Percentiles rank a stretch among this genome's conserved stretches.
Evolutionary conservation across 2,329 filamentous ascomycete genomes (phyloP).

Genomic region (Myotisia sp.): DNA sequence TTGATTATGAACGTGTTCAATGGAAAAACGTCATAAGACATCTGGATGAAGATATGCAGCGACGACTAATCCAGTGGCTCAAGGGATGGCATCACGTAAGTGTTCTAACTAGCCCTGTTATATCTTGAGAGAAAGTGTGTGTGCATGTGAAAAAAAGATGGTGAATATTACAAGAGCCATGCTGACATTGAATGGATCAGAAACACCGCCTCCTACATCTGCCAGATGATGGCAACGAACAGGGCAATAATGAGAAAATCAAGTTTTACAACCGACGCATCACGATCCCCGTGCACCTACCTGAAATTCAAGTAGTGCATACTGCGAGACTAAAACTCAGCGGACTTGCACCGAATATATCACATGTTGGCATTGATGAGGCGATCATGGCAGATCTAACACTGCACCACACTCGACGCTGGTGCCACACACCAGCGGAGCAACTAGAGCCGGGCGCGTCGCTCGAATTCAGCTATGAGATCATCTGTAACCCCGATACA

Average conservation of each 20-base stretch:
- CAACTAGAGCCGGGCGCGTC: conserved; percentile 25
- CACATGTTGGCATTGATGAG: conserved; percentile 29
- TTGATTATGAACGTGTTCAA: conserved; percentile 37
- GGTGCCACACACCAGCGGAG: conserved; percentile 30
- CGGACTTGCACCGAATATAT: conserved; percentile 9
- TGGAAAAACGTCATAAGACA: conserved; percentile 41
- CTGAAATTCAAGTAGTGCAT: conserved; percentile 67
- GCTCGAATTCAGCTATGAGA: conserved; percentile 72
- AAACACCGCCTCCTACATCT: conserved; percentile 22
- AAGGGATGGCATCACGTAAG: conserved; percentile 42
- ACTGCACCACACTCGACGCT: conserved; percentile 43
- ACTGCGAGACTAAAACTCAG: conserved; percentile 40
- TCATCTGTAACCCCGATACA: conserved; percentile 55
- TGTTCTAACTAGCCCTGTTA: not conserved
- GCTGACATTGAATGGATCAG: conserved; percentile 9
- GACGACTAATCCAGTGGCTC: conserved; percentile 24
- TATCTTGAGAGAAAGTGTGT: not conserved
- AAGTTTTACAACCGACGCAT: conserved; percentile 52
- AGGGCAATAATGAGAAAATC: too few relatives aligned
- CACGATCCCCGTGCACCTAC: conserved; percentile 78
- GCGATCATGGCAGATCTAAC: conserved; percentile 33
- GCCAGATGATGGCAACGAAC: conserved; percentile 18
- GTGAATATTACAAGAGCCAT: not conserved
- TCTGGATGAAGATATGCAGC: conserved; percentile 32
- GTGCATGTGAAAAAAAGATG: not conserved